A percentile compares a stretch with the other conserved stretches of the same genome.
Evolutionary conservation across 164 flowering plant genomes (phyloP).

Genomic region (Umbellularia californica): DNA sequence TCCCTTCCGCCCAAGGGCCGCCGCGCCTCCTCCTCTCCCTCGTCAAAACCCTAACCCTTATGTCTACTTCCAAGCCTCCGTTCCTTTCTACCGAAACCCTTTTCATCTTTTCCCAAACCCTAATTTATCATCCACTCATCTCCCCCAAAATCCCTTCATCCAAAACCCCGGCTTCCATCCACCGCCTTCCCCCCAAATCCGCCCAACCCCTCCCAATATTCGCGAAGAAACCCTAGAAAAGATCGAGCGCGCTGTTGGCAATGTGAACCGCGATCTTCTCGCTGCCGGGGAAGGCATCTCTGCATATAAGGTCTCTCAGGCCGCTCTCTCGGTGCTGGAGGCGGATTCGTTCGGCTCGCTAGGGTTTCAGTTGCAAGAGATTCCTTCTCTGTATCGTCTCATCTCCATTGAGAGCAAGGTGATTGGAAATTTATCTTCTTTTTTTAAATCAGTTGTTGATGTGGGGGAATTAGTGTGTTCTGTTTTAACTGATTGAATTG

Average conservation of each 20-base stretch:
- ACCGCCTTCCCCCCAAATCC: background rate
- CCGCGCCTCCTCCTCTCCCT: background rate
- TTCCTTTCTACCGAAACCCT: constrained; percentile 9
- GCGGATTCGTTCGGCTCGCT: constrained; percentile 64
- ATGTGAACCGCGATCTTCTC: constrained; percentile 38
- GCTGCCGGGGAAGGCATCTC: constrained; percentile 54
- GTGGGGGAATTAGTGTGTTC: no score
- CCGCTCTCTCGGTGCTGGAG: constrained; percentile 38
- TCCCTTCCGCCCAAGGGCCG: constrained; percentile 1
- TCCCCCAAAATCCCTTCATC: background rate
- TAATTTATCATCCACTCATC: background rate
- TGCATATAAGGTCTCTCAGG: constrained; percentile 53
- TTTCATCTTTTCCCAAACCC: constrained; percentile 4
- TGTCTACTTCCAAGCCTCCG: constrained; percentile 2
- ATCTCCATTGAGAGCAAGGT: constrained; percentile 73
- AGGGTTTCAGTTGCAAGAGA: constrained; percentile 61
- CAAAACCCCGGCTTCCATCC: background rate
- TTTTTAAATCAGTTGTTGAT: no score
- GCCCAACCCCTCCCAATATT: background rate
- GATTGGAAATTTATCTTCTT: background rate
- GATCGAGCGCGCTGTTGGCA: constrained; percentile 41
- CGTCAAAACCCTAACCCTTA: constrained; percentile 10
- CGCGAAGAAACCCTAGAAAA: constrained; percentile 23
- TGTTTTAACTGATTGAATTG: no score
- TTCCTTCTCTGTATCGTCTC: constrained; percentile 58